A percentile compares a stretch with the other conserved stretches of the same genome.
Conservation (phyloP, 352 stramenopile genomes). For the Phytophthora aleatoria region DNA sequence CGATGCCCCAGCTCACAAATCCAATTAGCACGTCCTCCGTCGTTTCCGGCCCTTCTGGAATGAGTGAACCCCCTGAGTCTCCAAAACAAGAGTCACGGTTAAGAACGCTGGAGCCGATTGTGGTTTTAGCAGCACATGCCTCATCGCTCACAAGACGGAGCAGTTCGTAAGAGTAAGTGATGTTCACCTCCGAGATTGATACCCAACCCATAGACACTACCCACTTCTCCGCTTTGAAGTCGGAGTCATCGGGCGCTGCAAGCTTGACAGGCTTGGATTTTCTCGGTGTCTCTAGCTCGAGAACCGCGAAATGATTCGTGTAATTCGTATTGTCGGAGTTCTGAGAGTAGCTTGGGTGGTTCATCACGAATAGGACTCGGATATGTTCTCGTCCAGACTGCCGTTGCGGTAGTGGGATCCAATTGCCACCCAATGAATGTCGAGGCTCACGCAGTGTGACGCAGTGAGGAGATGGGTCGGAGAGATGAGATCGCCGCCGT, state of each 20-base stretch:
- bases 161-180: not conserved
- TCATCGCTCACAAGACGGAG: not conserved
- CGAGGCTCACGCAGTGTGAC: not conserved
- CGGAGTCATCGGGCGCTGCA: constrained; percentile 22
- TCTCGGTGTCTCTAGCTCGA: constrained; percentile 40
- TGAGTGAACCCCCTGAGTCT: not conserved
- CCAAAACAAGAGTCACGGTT: not conserved
- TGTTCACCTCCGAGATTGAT: not conserved
- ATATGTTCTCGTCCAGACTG: not conserved
- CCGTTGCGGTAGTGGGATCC: not conserved
- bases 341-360: not conserved
- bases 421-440: not conserved
- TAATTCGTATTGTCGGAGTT: not conserved
- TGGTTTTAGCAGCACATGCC: not conserved
- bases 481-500: not conserved
- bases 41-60: not conserved
- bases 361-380: not conserved
- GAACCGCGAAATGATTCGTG: constrained; percentile 46
- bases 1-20: constrained; percentile 46
- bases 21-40: not conserved
- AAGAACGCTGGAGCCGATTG: not conserved
- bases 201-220: constrained; percentile 34
- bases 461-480: not conserved
- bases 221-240: constrained; percentile 28
- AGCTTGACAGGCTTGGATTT: constrained; percentile 35